Base-by-base conservation (phyloP, 2,329 filamentous ascomycete genomes). In the Colletotrichum plurivorum region DNA sequence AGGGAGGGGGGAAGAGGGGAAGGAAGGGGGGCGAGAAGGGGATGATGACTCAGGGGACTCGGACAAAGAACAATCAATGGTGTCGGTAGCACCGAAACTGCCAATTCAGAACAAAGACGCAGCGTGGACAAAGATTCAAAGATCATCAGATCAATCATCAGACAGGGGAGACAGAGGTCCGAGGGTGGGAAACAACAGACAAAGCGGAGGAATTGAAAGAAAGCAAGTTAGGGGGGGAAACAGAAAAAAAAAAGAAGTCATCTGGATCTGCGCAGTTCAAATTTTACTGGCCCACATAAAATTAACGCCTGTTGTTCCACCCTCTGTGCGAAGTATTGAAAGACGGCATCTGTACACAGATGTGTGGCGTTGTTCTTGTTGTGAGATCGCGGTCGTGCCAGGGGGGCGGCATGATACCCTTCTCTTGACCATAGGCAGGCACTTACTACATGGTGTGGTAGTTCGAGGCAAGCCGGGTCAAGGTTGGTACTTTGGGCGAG, bases 221-320 rank as follows among this genome's bases (percentile, higher is more conserved):
- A 22, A 22, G 22, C 22, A 2, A 25, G 22, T 25, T 25, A 4
- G 22, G 22, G 22, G 22, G 22, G 15, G 5, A 27, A 49, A 53
- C 56, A 58, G 12, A 25, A 51, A 53, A 20, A 41, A 58, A 46
- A 49, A 39, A 25, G 55, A 41, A 36, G 36, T 16, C 22, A 31
- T 39, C 59, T 67, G 20, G 31, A 68, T 65, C 48, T 58, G 48
- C 61, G 48, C 27, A n/a, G 20, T 65, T 59, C 60, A 59, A 68
- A 68, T 68, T 68, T 68, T 65, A 64, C 49, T 54, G 65, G 54
- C 41, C 65, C 61, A 68, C 65, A 53, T 43, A 65, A 67, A 58
- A 18, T 53, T 39, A 43, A 31, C 22, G 41, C 20, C 48, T 18
- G 43, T 49, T 68, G 46, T 64, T 53, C 27, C 55, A 53, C 58